These are phyloP conservation scores for Decorospora gaudefroyi DNA, from an alignment of 2,329 filamentous ascomycete genomes.

Conservation along the genomic window DNA sequence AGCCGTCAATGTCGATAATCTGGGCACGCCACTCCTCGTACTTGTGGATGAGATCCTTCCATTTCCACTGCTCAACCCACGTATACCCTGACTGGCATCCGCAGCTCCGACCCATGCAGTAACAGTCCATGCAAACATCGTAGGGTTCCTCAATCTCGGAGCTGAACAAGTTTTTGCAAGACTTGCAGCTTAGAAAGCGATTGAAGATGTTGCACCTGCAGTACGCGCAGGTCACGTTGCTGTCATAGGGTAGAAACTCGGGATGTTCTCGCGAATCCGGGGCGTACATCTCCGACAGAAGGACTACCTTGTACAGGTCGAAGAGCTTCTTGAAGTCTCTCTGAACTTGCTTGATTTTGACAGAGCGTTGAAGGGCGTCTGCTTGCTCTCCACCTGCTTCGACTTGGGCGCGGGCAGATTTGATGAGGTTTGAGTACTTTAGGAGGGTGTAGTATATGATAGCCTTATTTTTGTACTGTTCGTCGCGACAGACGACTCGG, in stretches of 20 bases:
- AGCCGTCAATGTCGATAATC: conserved; percentile 72
- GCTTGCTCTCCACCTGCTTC: conserved; percentile 49
- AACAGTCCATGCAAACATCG: conserved; percentile 98
- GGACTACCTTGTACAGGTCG: conserved; percentile 72
- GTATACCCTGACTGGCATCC: conserved; percentile 80
- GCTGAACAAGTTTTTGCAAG: conserved; percentile 70
- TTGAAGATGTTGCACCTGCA: conserved; percentile 98
- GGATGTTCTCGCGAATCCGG: conserved; percentile 68
- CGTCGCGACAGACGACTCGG: conserved; percentile 89
- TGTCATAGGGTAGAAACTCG: conserved; percentile 81
- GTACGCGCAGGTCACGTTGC: conserved; percentile 92
- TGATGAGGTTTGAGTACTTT: conserved; percentile 69
- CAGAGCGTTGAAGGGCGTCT: conserved; percentile 43
- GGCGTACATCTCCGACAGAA: conserved; percentile 85
- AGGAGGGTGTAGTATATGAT: conserved; percentile 86
- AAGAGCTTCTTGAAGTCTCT: conserved; percentile 84
- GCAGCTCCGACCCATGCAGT: conserved; percentile 94
- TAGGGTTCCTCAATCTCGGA: conserved; percentile 82
- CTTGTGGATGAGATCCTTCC: conserved; percentile 74
- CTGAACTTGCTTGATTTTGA: conserved; percentile 70
- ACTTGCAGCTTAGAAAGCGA: conserved; percentile 87
- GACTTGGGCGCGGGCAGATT: conserved; percentile 63
- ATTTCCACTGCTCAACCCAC: conserved; percentile 93
- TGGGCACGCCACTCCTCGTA: conserved; percentile 83
- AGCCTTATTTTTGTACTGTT: conserved; percentile 98